These are phyloP conservation scores for Taiozyma sp. DNA, from an alignment of 1,139 yeast genomes.

Conservation along the genomic window DNA sequence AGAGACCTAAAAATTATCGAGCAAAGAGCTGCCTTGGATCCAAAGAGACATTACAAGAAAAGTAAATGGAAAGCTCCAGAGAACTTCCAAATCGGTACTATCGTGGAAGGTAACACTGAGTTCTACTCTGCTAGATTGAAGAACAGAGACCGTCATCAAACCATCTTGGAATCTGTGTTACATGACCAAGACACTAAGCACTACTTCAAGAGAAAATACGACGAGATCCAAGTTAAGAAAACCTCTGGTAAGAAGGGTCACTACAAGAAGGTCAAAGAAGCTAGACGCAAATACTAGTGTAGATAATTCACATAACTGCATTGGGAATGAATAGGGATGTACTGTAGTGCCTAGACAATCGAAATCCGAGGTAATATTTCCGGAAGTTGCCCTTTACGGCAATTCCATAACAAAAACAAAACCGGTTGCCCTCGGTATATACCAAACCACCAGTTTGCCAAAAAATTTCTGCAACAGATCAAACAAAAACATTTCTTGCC, in stretches of 20 bases:
- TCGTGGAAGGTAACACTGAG: constrained; percentile 77
- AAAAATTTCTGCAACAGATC: background rate
- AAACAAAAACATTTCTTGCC: background rate
- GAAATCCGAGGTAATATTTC: background rate
- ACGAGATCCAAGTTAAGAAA: constrained; percentile 69
- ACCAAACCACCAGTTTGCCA: background rate
- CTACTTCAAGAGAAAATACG: constrained; percentile 81
- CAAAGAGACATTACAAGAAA: constrained; percentile 90
- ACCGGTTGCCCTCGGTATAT: background rate
- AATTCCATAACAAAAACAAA: constrained; percentile 1
- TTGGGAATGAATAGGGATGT: background rate
- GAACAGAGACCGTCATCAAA: constrained; percentile 66
- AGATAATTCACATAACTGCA: background rate
- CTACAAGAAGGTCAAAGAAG: constrained; percentile 59
- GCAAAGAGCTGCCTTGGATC: constrained; percentile 89
- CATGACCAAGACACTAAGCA: constrained; percentile 63
- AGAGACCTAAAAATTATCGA: constrained; percentile 75
- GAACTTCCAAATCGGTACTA: constrained; percentile 83
- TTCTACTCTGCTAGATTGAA: constrained; percentile 66
- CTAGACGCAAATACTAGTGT: constrained; percentile 44
- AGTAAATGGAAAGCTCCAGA: constrained; percentile 80
- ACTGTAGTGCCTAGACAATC: background rate
- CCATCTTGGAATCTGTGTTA: constrained; percentile 78
- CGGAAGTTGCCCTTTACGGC: constrained; percentile 3
- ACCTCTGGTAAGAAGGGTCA: constrained; percentile 72